phyloP scores from a whole-genome alignment of 768 basidiomycete genomes.

The Suillus subalutaceus region DNA sequence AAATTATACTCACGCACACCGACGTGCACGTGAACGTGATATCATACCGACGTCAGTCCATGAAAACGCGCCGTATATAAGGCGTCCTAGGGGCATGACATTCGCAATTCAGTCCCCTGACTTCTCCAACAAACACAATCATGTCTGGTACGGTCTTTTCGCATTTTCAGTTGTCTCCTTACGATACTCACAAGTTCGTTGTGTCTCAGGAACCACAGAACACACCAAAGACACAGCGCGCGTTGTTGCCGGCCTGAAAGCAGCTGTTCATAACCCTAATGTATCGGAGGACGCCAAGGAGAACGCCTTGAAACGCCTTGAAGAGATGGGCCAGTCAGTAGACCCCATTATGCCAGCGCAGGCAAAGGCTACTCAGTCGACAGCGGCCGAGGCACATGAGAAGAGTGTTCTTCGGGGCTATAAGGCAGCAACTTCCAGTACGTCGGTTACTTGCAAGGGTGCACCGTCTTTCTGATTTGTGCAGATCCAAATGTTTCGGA shows the following conservation, averaged over 20 bases:
- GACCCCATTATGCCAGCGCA: constrained; percentile 7
- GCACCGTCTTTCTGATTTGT: neutral
- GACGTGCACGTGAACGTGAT: constrained; percentile 5
- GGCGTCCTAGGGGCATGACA: neutral
- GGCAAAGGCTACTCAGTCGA: neutral
- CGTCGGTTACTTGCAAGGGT: constrained; percentile 9
- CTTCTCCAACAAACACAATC: neutral
- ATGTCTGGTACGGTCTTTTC: constrained; percentile 17
- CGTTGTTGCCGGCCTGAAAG: constrained; percentile 60
- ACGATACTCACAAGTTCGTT: neutral
- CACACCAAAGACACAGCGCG: constrained; percentile 44
- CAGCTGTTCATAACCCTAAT: constrained; percentile 59
- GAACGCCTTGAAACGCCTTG: constrained; percentile 49
- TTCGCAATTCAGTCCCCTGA: neutral
- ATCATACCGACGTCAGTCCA: constrained; percentile 7
- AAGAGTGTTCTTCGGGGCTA: constrained; percentile 45
- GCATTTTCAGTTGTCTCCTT: neutral
- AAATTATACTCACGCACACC: neutral
- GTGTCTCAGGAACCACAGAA: constrained; percentile 20
- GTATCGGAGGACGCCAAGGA: constrained; percentile 58
- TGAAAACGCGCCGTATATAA: neutral
- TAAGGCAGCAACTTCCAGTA: constrained; percentile 52
- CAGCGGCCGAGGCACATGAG: constrained; percentile 12
- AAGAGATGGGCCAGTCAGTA: constrained; percentile 36
- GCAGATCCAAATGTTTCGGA: constrained; percentile 48